These are phyloP conservation scores for Zhuliangozyma blackwelliae DNA, from an alignment of 1,139 yeast species.

Conservation along the genomic window DNA sequence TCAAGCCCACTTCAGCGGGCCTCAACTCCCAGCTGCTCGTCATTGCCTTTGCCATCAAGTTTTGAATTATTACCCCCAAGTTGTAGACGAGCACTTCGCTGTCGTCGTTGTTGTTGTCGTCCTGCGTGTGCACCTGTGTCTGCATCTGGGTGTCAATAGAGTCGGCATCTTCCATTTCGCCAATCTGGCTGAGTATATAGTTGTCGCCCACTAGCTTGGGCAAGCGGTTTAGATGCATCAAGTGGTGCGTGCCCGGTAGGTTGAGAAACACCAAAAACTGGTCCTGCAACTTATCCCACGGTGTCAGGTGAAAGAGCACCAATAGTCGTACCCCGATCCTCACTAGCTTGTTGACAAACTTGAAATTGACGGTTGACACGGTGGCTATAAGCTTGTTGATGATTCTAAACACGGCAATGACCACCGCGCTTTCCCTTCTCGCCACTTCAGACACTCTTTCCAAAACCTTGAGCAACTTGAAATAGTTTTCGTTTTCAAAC, in stretches of 20 bases:
- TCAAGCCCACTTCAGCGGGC: constrained; percentile 17
- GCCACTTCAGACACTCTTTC: constrained; percentile 13
- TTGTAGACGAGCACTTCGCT: constrained; percentile 15
- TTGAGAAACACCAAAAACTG: constrained; percentile 37
- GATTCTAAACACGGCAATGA: constrained; percentile 26
- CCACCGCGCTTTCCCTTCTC: constrained; percentile 21
- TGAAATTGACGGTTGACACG: constrained; percentile 28
- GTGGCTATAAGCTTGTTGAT: constrained; percentile 34
- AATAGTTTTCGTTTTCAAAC: constrained; percentile 15
- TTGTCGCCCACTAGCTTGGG: constrained; percentile 9
- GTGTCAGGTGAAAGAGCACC: constrained; percentile 23
- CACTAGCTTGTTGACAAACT: constrained; percentile 25
- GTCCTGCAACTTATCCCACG: constrained; percentile 27
- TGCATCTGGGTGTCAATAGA: constrained; percentile 2
- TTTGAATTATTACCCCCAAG: constrained; percentile 20
- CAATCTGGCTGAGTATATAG: constrained; percentile 4
- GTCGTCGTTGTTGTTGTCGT: background rate
- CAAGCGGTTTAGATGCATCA: constrained; percentile 9
- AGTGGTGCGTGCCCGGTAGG: constrained; percentile 18
- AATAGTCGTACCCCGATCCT: constrained; percentile 28
- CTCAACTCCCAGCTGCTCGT: constrained; percentile 16
- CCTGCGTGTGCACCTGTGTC: constrained; percentile 5
- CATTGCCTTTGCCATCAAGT: constrained; percentile 15
- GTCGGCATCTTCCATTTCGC: background rate
- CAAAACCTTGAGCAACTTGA: constrained; percentile 20